Conservation (phyloP, 73 alveolate genomes). For the Diophrys sp. region DNA sequence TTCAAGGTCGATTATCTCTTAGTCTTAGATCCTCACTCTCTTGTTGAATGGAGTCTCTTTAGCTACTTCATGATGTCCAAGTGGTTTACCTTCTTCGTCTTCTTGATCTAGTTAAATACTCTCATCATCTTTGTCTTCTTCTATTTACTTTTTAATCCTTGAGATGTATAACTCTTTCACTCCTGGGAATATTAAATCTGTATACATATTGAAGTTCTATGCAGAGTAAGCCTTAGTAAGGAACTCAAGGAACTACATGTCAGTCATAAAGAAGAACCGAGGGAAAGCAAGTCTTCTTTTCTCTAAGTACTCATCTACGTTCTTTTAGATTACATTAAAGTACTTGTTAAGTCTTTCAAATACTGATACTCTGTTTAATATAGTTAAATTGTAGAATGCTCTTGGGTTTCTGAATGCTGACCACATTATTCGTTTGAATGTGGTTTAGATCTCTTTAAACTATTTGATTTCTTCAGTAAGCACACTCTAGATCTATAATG, state of each 20-base stretch:
- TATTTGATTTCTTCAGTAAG: slow-evolving; percentile 24
- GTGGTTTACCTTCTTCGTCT: neutral
- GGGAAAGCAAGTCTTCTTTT: slow-evolving; percentile 50
- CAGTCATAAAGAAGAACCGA: slow-evolving; percentile 67
- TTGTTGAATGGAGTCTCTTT: no score
- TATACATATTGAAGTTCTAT: slow-evolving; percentile 42
- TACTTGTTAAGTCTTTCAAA: slow-evolving; percentile 33
- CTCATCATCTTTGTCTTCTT: slow-evolving; percentile 3
- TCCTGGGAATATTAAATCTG: slow-evolving; percentile 55
- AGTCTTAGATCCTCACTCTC: no score
- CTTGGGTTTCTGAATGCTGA: slow-evolving; percentile 55
- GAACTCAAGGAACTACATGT: slow-evolving; percentile 59
- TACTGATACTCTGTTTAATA: slow-evolving; percentile 46
- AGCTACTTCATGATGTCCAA: no score
- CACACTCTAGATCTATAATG: slow-evolving; percentile 27
- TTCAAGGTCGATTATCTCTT: no score
- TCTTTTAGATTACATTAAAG: slow-evolving; percentile 36
- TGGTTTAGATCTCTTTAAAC: slow-evolving; percentile 33
- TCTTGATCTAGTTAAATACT: neutral
- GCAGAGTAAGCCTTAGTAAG: slow-evolving; percentile 43
- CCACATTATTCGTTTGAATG: slow-evolving; percentile 57
- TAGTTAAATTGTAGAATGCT: slow-evolving; percentile 57
- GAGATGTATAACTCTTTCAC: slow-evolving; percentile 38
- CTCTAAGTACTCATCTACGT: slow-evolving; percentile 55
- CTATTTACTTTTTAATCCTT: neutral